Conservation (phyloP, 192 early-diverging fungal genomes). For the Umbelopsis isabellina region DNA sequence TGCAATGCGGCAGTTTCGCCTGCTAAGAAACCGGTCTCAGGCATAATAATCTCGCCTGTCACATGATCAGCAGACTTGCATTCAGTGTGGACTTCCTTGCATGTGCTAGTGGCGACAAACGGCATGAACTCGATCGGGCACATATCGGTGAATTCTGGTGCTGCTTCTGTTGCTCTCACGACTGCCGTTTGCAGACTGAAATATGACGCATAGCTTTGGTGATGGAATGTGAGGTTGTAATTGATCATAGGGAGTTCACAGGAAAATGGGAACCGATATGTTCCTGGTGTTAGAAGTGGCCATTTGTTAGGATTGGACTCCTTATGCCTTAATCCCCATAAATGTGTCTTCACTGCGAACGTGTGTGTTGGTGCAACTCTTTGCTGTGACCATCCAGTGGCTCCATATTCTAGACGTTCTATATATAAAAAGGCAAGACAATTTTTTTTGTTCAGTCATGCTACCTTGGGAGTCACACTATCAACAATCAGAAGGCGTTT, state of each 20-base stretch:
- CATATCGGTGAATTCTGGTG: slow-evolving; percentile 5
- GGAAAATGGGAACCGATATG: slow-evolving; percentile 31
- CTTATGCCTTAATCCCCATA: slow-evolving; percentile 18
- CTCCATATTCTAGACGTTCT: slow-evolving; percentile 34
- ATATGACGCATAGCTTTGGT: slow-evolving; percentile 11
- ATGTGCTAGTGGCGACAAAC: slow-evolving; percentile 1
- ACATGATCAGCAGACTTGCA: slow-evolving; percentile 3
- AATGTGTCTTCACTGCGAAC: slow-evolving; percentile 30
- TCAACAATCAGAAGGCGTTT: background rate
- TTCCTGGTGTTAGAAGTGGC: slow-evolving; percentile 26
- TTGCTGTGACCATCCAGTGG: slow-evolving; percentile 33
- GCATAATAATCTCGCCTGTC: slow-evolving; percentile 7
- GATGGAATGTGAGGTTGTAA: slow-evolving; percentile 30
- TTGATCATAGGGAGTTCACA: slow-evolving; percentile 38
- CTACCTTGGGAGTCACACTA: background rate
- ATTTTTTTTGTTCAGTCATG: background rate
- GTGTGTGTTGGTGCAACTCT: background rate
- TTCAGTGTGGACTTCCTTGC: slow-evolving; percentile 17
- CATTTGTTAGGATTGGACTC: slow-evolving; percentile 11
- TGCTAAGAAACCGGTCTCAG: slow-evolving; percentile 11
- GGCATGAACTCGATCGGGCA: slow-evolving; percentile 14
- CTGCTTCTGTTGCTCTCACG: background rate
- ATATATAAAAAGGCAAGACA: slow-evolving; percentile 8
- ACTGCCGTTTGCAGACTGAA: background rate
- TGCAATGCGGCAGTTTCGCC: slow-evolving; percentile 15